phyloP scores from a whole-genome alignment of 169 alveolate genomes.

The Ichthyophthirius multifiliis region DNA sequence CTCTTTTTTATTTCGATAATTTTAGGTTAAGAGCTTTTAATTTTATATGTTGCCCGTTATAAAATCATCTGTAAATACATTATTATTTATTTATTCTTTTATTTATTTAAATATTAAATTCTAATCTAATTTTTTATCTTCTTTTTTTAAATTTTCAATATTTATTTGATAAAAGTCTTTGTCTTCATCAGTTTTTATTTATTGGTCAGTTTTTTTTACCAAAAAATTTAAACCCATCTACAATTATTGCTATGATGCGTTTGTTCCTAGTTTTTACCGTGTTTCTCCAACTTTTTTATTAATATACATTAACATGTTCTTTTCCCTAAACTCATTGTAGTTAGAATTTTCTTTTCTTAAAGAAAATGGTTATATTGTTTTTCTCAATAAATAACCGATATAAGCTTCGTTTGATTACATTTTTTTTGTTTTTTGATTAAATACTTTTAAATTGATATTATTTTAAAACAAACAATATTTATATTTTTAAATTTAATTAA shows the following conservation, averaged over 20 bases:
- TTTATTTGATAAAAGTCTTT: neutral
- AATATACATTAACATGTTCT: neutral
- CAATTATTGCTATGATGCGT: neutral
- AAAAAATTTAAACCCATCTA: neutral
- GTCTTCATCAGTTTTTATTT: neutral
- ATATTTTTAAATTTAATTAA: too few relatives aligned
- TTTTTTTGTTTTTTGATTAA: too few relatives aligned
- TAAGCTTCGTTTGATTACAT: neutral
- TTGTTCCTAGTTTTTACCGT: neutral
- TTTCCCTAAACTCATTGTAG: neutral
- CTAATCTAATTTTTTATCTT: neutral
- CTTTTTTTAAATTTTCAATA: neutral
- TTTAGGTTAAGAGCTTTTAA: too few relatives aligned
- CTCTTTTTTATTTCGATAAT: neutral
- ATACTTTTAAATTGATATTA: too few relatives aligned
- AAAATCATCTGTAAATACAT: neutral
- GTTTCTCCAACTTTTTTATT: slow-evolving; percentile 6
- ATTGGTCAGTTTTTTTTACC: neutral
- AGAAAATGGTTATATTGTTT: neutral
- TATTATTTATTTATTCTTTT: neutral
- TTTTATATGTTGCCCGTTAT: too few relatives aligned
- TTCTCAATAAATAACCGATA: neutral
- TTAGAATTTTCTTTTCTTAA: neutral
- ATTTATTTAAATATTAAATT: neutral
- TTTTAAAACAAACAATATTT: too few relatives aligned